Percentiles rank a stretch among this genome's conserved stretches.
These are phyloP conservation scores for Chlorella sp. DNA, from an alignment of 139 green algal genomes.

Conservation along the genomic window DNA sequence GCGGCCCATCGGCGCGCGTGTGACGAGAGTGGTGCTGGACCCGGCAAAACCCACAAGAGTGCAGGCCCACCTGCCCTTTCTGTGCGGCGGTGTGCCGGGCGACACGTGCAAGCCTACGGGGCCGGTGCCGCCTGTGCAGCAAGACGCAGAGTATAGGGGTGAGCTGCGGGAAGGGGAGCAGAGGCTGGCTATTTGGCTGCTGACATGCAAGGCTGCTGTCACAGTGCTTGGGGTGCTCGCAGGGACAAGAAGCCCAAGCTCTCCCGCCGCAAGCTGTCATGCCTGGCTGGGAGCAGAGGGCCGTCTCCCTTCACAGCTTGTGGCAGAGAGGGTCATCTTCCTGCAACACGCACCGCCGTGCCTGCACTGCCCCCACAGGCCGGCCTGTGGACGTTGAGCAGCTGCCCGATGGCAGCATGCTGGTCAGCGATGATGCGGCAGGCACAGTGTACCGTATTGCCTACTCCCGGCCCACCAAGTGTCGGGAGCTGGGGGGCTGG, in stretches of 20 bases:
- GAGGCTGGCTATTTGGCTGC: no score
- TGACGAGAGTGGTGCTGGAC: neutral
- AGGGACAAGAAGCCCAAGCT: no score
- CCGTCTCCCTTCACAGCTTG: no score
- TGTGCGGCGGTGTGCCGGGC: slow-evolving; percentile 22
- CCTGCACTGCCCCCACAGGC: slow-evolving; percentile 9
- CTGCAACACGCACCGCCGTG: no score
- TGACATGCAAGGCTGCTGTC: no score
- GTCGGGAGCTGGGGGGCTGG: neutral
- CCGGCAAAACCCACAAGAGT: neutral
- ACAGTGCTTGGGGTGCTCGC: no score
- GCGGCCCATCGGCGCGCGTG: slow-evolving; percentile 6
- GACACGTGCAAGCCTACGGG: neutral
- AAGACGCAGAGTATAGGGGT: neutral
- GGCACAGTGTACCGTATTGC: slow-evolving; percentile 45
- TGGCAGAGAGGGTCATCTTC: no score
- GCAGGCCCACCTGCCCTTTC: neutral
- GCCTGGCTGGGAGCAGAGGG: no score
- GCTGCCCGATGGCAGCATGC: slow-evolving; percentile 46
- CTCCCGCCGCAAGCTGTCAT: no score
- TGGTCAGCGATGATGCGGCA: slow-evolving; percentile 41
- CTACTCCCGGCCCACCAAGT: slow-evolving; percentile 2
- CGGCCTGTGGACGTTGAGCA: slow-evolving; percentile 42
- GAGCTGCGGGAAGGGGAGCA: no score
- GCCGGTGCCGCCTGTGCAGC: neutral